phyloP scores from a whole-genome alignment of 2,329 filamentous ascomycete genomes.

The Xylariaceae sp. region DNA sequence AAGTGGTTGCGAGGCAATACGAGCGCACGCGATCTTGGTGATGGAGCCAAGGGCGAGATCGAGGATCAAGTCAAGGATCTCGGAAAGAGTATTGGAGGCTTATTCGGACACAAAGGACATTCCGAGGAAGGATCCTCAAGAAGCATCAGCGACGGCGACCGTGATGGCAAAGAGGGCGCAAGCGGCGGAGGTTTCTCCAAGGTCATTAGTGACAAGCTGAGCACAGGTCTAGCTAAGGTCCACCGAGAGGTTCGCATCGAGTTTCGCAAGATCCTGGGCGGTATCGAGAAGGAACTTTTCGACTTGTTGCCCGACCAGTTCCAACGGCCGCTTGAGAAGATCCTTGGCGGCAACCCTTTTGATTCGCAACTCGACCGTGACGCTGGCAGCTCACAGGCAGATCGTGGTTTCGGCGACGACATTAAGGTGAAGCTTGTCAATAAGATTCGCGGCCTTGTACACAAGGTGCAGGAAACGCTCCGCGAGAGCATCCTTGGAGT shows the following conservation, averaged over 20 bases:
- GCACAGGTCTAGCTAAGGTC: constrained; percentile 38
- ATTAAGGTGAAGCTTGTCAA: constrained; percentile 39
- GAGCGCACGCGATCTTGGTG: constrained; percentile 25
- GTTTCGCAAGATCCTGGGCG: constrained; percentile 39
- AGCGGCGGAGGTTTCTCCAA: constrained; percentile 34
- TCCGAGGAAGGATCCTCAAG: constrained; percentile 16
- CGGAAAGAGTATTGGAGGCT: constrained; percentile 37
- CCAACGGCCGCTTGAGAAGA: constrained; percentile 40
- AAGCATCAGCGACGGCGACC: constrained; percentile 16
- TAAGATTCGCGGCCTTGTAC: constrained; percentile 40
- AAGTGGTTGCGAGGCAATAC: constrained; percentile 25
- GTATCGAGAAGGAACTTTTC: constrained; percentile 41
- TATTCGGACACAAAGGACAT: constrained; percentile 36
- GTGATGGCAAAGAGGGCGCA: constrained; percentile 18
- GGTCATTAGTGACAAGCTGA: constrained; percentile 43
- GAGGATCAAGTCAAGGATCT: constrained; percentile 40
- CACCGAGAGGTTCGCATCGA: constrained; percentile 42
- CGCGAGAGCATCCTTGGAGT: constrained; percentile 41
- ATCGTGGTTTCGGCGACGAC: constrained; percentile 39
- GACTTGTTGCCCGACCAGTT: constrained; percentile 40
- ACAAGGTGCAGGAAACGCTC: constrained; percentile 41
- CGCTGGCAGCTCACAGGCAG: constrained; percentile 18
- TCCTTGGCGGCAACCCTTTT: constrained; percentile 43
- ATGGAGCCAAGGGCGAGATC: constrained; percentile 40
- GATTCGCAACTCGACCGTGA: constrained; percentile 38